phyloP scores from a whole-genome alignment of 805 yeast genomes.

The Kregervanrija delftensis region DNA sequence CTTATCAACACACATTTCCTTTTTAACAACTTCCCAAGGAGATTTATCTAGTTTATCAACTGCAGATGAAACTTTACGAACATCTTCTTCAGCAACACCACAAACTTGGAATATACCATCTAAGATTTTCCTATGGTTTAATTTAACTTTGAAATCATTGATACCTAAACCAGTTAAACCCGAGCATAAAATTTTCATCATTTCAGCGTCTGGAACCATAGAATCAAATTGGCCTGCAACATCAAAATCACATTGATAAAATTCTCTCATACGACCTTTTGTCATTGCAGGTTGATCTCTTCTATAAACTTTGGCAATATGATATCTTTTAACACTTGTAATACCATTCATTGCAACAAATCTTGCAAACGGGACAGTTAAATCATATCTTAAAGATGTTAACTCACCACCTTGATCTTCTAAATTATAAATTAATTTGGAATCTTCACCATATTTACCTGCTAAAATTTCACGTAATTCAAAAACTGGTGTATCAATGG shows the following conservation, averaged over 20 bases:
- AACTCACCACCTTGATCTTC: constrained; percentile 99
- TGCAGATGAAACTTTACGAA: constrained; percentile 87
- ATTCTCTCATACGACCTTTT: constrained; percentile 99
- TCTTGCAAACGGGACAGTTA: constrained; percentile 98
- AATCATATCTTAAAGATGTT: constrained; percentile 89
- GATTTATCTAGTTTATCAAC: constrained; percentile 93
- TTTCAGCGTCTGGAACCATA: constrained; percentile 96
- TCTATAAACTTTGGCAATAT: constrained; percentile 96
- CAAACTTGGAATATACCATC: constrained; percentile 95
- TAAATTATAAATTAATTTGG: constrained; percentile 89
- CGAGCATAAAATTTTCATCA: constrained; percentile 72
- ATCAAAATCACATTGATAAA: constrained; percentile 98
- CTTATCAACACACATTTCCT: constrained; percentile 89
- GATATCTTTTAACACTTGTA: constrained; percentile 85
- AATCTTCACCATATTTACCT: constrained; percentile 98
- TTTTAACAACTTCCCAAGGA: constrained; percentile 92
- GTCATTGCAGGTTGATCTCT: constrained; percentile 99
- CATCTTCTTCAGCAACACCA: constrained; percentile 92
- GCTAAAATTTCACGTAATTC: constrained; percentile 92
- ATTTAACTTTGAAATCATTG: constrained; percentile 80
- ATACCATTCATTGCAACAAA: constrained; percentile 94
- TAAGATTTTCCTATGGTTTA: constrained; percentile 91
- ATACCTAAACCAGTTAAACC: constrained; percentile 83
- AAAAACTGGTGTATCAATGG: constrained; percentile 97
- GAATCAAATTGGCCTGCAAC: constrained; percentile 88